phyloP scores from a whole-genome alignment of 305 asterid species.

The Fraxinus ornus region DNA sequence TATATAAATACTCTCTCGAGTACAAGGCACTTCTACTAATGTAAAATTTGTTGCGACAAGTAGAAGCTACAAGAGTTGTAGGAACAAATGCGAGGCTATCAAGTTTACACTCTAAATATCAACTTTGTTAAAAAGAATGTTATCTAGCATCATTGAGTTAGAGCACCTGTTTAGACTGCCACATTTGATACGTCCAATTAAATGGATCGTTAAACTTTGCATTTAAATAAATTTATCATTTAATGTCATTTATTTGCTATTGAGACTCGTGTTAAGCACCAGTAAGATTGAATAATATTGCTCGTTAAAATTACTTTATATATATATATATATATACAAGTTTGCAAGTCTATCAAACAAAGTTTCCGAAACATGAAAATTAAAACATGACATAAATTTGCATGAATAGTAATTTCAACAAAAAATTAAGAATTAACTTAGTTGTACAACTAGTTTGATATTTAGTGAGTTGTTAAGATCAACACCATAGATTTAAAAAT shows the following conservation, averaged over 20 bases:
- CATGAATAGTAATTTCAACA: not conserved
- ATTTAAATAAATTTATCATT: no score
- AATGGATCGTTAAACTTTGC: no score
- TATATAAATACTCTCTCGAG: not conserved
- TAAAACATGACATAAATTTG: not conserved
- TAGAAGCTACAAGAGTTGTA: not conserved
- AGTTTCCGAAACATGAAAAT: not conserved
- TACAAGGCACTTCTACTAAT: not conserved
- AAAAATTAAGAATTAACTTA: not conserved
- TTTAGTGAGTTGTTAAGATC: no score
- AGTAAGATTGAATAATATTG: no score
- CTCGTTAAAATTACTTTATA: no score
- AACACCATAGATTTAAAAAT: no score
- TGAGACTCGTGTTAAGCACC: no score
- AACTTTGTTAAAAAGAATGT: not conserved
- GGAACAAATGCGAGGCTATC: not conserved
- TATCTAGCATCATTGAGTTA: no score
- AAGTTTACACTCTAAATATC: not conserved
- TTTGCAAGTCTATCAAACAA: not conserved
- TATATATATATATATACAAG: not conserved
- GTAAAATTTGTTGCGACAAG: not conserved
- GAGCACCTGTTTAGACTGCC: no score
- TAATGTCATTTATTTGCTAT: no score
- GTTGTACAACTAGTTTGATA: no score
- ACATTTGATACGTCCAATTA: no score